A percentile compares a stretch with the other conserved stretches of the same genome.
phyloP scores from a whole-genome alignment of 2,329 filamentous ascomycete species.

The Claviceps quebecensis region DNA sequence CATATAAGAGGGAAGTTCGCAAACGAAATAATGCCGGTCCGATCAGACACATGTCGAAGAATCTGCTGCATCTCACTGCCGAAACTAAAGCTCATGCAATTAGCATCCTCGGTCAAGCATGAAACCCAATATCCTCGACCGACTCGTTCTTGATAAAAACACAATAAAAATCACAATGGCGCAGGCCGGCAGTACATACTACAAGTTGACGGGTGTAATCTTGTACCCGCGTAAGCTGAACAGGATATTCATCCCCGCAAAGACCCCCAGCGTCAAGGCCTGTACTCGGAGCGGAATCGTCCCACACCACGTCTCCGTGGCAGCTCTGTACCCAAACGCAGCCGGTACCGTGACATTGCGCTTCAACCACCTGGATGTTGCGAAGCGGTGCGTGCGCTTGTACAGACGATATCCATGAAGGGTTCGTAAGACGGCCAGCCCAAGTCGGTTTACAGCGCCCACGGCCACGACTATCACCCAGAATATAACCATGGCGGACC shows the following conservation, averaged over 20 bases:
- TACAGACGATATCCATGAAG: not conserved
- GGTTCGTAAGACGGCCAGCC: slow-evolving; percentile 6
- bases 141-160: not conserved
- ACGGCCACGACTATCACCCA: slow-evolving; percentile 25
- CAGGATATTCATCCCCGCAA: slow-evolving; percentile 24
- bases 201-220: slow-evolving; percentile 24
- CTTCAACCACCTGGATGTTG: slow-evolving; percentile 15
- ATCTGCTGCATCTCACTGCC: slow-evolving; percentile 19
- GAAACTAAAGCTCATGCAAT: slow-evolving; percentile 16
- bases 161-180: too few species aligned
- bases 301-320: slow-evolving; percentile 30
- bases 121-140: not conserved
- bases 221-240: slow-evolving; percentile 23
- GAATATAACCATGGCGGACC: slow-evolving; percentile 23
- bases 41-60: slow-evolving; percentile 44
- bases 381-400: not conserved
- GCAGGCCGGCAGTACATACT: slow-evolving; percentile 17
- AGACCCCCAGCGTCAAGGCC: slow-evolving; percentile 23
- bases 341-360: slow-evolving; percentile 24
- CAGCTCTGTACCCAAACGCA: slow-evolving; percentile 27
- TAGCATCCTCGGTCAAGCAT: not conserved
- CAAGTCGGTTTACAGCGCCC: slow-evolving; percentile 19
- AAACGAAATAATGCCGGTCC: slow-evolving; percentile 49
- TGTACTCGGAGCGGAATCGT: slow-evolving; percentile 31
- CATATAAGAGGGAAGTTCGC: slow-evolving; percentile 51